Evolutionary conservation across 805 yeast species (phyloP).

Genomic region (Sungouiozyma ichnusensis): DNA sequence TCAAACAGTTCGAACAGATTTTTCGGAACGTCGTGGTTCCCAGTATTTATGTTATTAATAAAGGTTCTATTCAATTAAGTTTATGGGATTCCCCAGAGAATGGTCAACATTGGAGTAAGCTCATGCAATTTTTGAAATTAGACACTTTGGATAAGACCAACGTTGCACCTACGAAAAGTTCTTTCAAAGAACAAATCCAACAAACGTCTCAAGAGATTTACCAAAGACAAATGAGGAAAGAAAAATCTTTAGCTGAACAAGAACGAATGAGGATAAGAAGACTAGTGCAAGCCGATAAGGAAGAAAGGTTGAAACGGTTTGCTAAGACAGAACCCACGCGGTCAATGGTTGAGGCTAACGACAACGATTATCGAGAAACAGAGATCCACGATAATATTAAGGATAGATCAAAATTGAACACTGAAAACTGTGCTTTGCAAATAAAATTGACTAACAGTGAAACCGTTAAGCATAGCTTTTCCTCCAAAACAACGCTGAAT

Average conservation of each 20-base stretch:
- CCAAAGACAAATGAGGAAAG: constrained; percentile 24
- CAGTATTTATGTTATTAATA: constrained; percentile 43
- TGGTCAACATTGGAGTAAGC: constrained; percentile 3
- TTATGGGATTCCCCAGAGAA: constrained; percentile 28
- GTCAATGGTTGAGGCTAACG: not conserved
- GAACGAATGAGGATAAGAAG: constrained; percentile 48
- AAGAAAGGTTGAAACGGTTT: constrained; percentile 11
- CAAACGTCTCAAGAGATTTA: constrained; percentile 18
- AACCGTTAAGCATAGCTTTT: constrained; percentile 43
- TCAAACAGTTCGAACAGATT: constrained; percentile 41
- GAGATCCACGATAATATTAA: constrained; percentile 22
- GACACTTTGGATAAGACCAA: not conserved
- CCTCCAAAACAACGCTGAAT: constrained; percentile 34
- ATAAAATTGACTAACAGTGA: constrained; percentile 61
- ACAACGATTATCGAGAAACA: not conserved
- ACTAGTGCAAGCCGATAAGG: constrained; percentile 28
- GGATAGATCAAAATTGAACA: constrained; percentile 15
- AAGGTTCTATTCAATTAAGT: constrained; percentile 37
- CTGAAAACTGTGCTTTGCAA: constrained; percentile 35
- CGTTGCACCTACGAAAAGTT: constrained; percentile 9
- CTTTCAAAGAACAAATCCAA: constrained; percentile 18
- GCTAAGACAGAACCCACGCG: not conserved
- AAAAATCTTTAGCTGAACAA: constrained; percentile 28
- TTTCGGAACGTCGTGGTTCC: constrained; percentile 45
- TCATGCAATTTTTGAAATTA: constrained; percentile 7